phyloP scores from a whole-genome alignment of 2,329 filamentous ascomycete species.

The Ramularia collo-cygni region DNA sequence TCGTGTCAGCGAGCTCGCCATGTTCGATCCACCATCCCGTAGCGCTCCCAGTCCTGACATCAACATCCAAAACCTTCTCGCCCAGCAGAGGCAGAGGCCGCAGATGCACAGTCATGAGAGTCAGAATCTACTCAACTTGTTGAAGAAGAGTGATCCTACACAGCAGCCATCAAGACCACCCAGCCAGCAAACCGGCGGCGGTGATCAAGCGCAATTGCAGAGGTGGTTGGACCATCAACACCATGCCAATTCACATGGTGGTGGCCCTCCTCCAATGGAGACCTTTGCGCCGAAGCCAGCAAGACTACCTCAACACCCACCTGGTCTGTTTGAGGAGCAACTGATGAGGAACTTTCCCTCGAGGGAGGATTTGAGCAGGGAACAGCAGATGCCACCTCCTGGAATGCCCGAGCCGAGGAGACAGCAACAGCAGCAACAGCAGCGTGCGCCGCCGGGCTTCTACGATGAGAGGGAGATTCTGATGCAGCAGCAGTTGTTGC shows the following conservation, averaged over 20 bases:
- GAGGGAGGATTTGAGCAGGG: constrained; percentile 17
- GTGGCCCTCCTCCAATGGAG: constrained; percentile 18
- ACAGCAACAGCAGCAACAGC: constrained; percentile 23
- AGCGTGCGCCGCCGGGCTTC: constrained; percentile 30
- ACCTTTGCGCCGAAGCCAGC: constrained; percentile 32
- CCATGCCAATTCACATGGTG: constrained; percentile 10
- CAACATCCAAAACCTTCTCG: constrained; percentile 32
- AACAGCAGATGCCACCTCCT: constrained; percentile 14
- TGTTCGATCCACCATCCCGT: constrained; percentile 25
- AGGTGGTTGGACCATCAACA: constrained; percentile 30
- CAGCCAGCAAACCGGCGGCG: constrained; percentile 25
- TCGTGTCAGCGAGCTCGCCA: constrained; percentile 18
- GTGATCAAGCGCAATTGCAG: constrained; percentile 22
- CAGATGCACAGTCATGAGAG: constrained; percentile 54
- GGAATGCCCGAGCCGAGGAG: constrained; percentile 18
- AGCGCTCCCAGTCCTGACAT: constrained; percentile 26
- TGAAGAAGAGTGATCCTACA: constrained; percentile 44
- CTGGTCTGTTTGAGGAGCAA: constrained; percentile 31
- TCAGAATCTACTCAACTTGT: constrained; percentile 80
- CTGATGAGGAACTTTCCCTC: constrained; percentile 24
- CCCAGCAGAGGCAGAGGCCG: constrained; percentile 33
- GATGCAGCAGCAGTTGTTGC: constrained; percentile 23
- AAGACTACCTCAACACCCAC: constrained; percentile 26
- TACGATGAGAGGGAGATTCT: constrained; percentile 27
- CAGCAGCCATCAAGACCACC: constrained; percentile 23